These are phyloP conservation scores for Candida adriatica DNA, from an alignment of 805 yeast genomes.

Conservation along the genomic window DNA sequence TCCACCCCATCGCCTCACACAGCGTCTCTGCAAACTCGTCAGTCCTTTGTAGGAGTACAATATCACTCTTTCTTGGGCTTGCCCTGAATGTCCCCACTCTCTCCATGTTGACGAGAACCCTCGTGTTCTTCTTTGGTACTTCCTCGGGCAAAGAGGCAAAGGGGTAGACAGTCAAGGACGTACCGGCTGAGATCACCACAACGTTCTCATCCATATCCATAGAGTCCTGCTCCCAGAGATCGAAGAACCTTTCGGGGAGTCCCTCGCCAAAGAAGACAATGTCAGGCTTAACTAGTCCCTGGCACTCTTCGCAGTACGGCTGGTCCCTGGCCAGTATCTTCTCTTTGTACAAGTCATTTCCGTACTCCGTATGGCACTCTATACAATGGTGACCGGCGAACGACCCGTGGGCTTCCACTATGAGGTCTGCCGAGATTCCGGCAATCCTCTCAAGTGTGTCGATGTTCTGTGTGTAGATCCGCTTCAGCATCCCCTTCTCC, in stretches of 20 bases:
- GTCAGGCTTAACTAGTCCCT: constrained; percentile 83
- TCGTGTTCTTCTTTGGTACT: constrained; percentile 36
- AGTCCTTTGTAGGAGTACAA: constrained; percentile 53
- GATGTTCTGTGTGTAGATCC: constrained; percentile 89
- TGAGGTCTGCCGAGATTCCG: constrained; percentile 54
- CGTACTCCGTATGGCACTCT: constrained; percentile 55
- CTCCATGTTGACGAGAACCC: constrained; percentile 73
- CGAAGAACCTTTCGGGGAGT: constrained; percentile 65
- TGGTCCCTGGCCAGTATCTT: constrained; percentile 28
- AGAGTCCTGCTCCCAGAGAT: constrained; percentile 53
- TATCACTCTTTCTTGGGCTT: constrained; percentile 51
- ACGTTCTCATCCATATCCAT: constrained; percentile 33
- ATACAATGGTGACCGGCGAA: constrained; percentile 83
- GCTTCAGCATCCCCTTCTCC: constrained; percentile 49
- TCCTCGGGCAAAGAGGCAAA: constrained; percentile 80
- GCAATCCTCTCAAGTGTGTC: constrained; percentile 88
- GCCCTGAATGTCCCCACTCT: constrained; percentile 64
- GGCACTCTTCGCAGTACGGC: constrained; percentile 53
- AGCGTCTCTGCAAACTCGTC: constrained; percentile 56
- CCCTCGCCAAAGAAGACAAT: constrained; percentile 94
- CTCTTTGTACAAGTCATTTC: constrained; percentile 36
- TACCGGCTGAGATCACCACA: constrained; percentile 84
- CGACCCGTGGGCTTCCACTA: constrained; percentile 94
- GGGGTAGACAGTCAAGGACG: constrained; percentile 84
- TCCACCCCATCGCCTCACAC: constrained; percentile 60